Evolutionary conservation across 257 asterid genomes (phyloP).

Genomic region (Cordia subcordata): DNA sequence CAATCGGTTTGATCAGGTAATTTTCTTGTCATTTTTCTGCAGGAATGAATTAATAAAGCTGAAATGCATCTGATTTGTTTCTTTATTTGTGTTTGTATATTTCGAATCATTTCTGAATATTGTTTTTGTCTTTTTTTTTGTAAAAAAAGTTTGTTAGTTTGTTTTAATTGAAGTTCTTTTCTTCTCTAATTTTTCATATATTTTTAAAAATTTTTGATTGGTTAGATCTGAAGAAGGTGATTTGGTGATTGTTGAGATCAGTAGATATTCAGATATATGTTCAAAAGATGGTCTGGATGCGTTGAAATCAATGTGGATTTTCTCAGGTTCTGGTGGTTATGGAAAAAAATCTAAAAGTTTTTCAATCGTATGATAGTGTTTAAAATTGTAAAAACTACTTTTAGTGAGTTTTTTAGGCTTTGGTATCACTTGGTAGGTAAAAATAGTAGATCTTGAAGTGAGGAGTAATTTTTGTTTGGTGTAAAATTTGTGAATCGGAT

Average conservation of each 20-base stretch:
- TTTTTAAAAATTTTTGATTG: slow-evolving; percentile 1
- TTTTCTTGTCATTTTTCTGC: not conserved
- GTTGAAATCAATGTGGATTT: slow-evolving; percentile 32
- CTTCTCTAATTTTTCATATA: too few relatives aligned
- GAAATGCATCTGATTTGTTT: not conserved
- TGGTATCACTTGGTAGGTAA: not conserved
- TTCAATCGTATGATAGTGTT: slow-evolving; percentile 8
- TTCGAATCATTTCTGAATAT: not conserved
- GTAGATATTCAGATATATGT: slow-evolving; percentile 37
- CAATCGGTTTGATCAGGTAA: slow-evolving; percentile 16
- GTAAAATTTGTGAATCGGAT: not conserved
- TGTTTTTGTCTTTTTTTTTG: not conserved
- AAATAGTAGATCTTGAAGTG: slow-evolving; percentile 7
- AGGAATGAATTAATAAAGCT: not conserved
- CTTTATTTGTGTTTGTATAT: not conserved
- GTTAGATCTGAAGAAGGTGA: slow-evolving; percentile 69
- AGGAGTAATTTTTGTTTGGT: not conserved
- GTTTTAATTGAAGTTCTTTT: not conserved
- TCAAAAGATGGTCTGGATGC: slow-evolving; percentile 28
- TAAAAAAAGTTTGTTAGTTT: not conserved
- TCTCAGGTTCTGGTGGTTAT: slow-evolving; percentile 67
- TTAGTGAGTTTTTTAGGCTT: not conserved
- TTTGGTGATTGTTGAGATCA: slow-evolving; percentile 24
- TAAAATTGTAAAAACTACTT: not conserved
- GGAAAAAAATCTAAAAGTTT: slow-evolving; percentile 57